Evolutionary conservation across 306 rosid species (phyloP).

Genomic region (Fagus sylvatica): DNA sequence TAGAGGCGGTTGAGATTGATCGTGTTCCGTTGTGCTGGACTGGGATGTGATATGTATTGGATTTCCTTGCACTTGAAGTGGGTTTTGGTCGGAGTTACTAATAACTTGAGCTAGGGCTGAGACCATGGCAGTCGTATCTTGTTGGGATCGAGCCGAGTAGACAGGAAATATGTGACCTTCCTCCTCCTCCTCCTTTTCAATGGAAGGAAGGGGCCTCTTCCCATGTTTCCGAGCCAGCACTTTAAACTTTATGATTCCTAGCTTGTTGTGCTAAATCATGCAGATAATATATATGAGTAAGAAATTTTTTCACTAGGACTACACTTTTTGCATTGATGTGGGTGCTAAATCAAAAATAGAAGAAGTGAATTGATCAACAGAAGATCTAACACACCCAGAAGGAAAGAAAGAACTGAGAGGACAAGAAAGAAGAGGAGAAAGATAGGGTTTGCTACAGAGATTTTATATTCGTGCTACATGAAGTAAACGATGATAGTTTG

Average conservation of each 20-base stretch:
- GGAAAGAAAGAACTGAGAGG: not conserved
- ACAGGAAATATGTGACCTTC: conserved; percentile 59
- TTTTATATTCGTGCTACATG: not conserved
- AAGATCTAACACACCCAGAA: not conserved
- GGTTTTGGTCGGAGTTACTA: conserved; percentile 29
- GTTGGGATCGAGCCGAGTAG: conserved; percentile 69
- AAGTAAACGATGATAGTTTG: not conserved
- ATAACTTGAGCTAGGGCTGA: conserved; percentile 77
- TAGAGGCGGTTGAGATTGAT: conserved; percentile 41
- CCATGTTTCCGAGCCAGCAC: conserved; percentile 48
- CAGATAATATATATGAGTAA: not conserved
- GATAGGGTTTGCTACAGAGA: not conserved
- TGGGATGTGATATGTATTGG: conserved; percentile 2
- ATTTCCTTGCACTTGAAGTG: conserved; percentile 27
- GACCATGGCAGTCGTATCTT: conserved; percentile 76
- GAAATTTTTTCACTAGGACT: too few species aligned
- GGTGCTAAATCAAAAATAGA: too few species aligned
- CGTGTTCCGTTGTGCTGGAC: conserved; percentile 4
- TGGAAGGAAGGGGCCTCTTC: conserved; percentile 42
- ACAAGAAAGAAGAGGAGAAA: not conserved
- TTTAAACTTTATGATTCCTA: not conserved
- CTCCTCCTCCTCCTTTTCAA: conserved; percentile 53
- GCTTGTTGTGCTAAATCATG: not conserved
- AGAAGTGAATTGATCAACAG: too few species aligned
- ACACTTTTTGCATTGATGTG: too few species aligned